Evolutionary conservation across 768 basidiomycete species (phyloP), one percentile per base, ranked within the genome.

Genomic region (Melanogaster broomeanus): DNA sequence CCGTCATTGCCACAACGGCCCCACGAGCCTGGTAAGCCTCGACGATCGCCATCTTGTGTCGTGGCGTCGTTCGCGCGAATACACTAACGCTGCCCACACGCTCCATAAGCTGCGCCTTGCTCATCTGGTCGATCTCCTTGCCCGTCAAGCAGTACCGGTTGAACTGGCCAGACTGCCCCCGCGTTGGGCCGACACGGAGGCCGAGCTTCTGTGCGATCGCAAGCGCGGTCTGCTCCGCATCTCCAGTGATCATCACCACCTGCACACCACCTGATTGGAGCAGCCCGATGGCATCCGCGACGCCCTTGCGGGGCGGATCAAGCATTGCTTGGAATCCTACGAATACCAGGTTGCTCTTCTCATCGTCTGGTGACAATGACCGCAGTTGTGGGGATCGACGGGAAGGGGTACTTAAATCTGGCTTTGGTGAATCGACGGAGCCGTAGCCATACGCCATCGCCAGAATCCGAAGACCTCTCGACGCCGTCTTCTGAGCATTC

Each of bases 211-310:
- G 79, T 31, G 93, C 96, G 51, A 97, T 96, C 43, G 90, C 84
- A 30, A 95, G 63, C 3, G 96, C 95, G 1, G 95, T 98, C 48
- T 86, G 79, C 68, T 94, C 92, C 31, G 93, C 87, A 61, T 98
- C 95, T 4, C 95, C 95, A 0, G 96, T 98, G 64, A 98, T 97
- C 95, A 98, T 98, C 39, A 98, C 87, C n/a, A 98, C 86, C 61
- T 95, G 93, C 43, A 98, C 88, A 5, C 94, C 93, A 22, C 90
- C 94, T 24, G 76, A 72, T 62, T 94, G 90, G 31, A 98, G 74
- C 25, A 89, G 72, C 34, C 77, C 78, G 56, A 98, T 88, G 18
- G 96, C 87, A 60, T 93, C 90, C 4, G 90, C 87, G n/a, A 98
- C 93, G 25, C 94, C 96, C 60, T 87, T 87, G 41, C 95, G 78